Conservation (phyloP, 305 asterid genomes). For the Fraxinus baroniana region DNA sequence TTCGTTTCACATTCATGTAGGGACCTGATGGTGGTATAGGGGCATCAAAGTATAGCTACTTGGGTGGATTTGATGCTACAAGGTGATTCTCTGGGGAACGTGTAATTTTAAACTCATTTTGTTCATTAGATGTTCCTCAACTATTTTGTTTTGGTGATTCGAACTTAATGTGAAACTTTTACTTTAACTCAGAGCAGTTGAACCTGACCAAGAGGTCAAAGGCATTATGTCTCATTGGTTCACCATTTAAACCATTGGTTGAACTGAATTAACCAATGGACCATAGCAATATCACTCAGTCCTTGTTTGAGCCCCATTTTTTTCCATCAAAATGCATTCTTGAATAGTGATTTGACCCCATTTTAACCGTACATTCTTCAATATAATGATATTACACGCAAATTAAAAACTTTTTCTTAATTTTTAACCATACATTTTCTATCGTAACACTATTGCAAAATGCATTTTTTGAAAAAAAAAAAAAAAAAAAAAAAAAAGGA, state of each 20-base stretch:
- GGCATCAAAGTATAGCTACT: slow-evolving; percentile 92
- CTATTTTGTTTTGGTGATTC: slow-evolving; percentile 9
- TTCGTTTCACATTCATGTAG: slow-evolving; percentile 40
- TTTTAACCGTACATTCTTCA: too few species aligned
- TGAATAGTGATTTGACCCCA: too few species aligned
- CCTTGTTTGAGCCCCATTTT: too few species aligned
- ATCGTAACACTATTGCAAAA: too few species aligned
- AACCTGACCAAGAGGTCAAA: slow-evolving; percentile 9
- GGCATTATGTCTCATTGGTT: neutral
- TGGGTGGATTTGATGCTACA: slow-evolving; percentile 99
- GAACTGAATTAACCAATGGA: neutral
- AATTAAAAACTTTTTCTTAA: too few species aligned
- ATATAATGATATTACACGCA: too few species aligned
- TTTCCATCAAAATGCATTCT: too few species aligned
- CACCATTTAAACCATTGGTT: neutral
- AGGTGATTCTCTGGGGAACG: slow-evolving; percentile 48
- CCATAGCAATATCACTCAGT: neutral
- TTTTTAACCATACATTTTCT: too few species aligned
- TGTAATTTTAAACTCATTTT: slow-evolving; percentile 4
- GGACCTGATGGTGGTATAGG: slow-evolving; percentile 99
- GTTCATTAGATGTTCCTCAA: neutral
- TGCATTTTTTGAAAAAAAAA: too few species aligned
- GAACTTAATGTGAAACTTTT: neutral
- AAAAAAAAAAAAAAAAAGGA: too few species aligned
- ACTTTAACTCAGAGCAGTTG: neutral